Base-by-base conservation (phyloP, 2,329 filamentous ascomycete genomes). In the Alternaria metachromatica region DNA sequence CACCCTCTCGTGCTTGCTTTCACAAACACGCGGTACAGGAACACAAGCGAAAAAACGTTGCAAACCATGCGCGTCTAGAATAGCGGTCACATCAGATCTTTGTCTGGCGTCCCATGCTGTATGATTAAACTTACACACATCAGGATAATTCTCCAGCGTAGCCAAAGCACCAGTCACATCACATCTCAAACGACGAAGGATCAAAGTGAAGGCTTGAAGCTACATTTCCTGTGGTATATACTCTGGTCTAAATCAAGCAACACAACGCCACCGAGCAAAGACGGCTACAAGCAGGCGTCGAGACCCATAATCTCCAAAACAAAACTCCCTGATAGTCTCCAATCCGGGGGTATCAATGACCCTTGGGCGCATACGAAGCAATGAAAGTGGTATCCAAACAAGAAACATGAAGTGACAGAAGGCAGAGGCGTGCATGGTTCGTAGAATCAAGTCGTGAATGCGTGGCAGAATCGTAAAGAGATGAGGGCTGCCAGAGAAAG, bases 361-460 rank as follows among this genome's bases (percentile, higher is more conserved):
- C 65, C 63, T 58, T 45, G 15, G 57, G 44, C 53, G 66, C 61
- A 30, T 53, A 12, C 30, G 20, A 62, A 68, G 46, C 58, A 66
- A 53, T 55, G 45, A 70, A 66, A 67, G 64, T 67, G 68, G 68
- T 70, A 70, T 70, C 66, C 55, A 50, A 61, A 48, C 30, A 41
- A 41, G 49, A 63, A 53, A 63, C 12, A 53, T 57, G 45, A 62
- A 56, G 41, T 43, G 48, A 58, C 50, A 56, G 41, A 62, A 64
- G 37, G 33, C 25, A 41, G 54, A 23, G 7, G 43, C 44, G 48
- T 54, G 13, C 48, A 45, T 54, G 46, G 44, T 23, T 64, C 50
- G 30, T 59, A 46, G 53, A 15, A 15, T 20, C 30, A 55, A 59
- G 46, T 62, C 67, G 55, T 68, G 50, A 62, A 57, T 10, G 55